Percentiles rank a stretch among this genome's conserved stretches.
These are phyloP conservation scores for Austroboletus olivaceoglutinosus DNA, from an alignment of 1,284 basidiomycete species.

Conservation along the genomic window DNA sequence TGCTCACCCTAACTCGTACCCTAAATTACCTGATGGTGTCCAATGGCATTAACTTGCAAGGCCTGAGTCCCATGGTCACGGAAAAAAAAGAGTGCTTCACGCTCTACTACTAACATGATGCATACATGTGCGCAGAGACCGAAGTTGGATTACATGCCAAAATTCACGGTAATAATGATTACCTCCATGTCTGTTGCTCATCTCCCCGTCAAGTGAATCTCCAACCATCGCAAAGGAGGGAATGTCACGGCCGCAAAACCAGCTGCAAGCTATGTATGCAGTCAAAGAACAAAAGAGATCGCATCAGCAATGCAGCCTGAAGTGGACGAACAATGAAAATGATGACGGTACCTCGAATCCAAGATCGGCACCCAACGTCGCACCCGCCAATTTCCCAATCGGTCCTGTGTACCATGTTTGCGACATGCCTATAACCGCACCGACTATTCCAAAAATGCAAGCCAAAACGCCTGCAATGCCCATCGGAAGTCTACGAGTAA, in stretches of 20 bases:
- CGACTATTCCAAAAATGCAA: slow-evolving; percentile 45
- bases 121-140: too few relatives aligned
- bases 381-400: slow-evolving; percentile 43
- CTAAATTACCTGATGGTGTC: too few relatives aligned
- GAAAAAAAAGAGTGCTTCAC: too few relatives aligned
- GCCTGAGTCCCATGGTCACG: too few relatives aligned
- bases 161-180: not conserved
- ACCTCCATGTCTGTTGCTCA: slow-evolving; percentile 15
- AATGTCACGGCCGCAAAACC: slow-evolving; percentile 42
- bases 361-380: slow-evolving; percentile 48
- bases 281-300: not conserved
- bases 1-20: too few relatives aligned
- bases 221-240: slow-evolving; percentile 44
- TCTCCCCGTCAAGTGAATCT: slow-evolving; percentile 43
- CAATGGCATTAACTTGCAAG: too few relatives aligned
- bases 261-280: slow-evolving; percentile 39
- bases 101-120: too few relatives aligned
- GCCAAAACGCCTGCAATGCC: slow-evolving; percentile 55
- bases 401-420: slow-evolving; percentile 55
- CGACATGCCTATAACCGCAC: slow-evolving; percentile 51
- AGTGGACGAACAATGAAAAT: not conserved
- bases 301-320: not conserved
- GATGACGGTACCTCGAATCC: slow-evolving; percentile 50
- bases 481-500: slow-evolving; percentile 47
- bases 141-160: too few relatives aligned